phyloP scores from a whole-genome alignment of 2,329 filamentous ascomycete species.

The Alternaria sp. region DNA sequence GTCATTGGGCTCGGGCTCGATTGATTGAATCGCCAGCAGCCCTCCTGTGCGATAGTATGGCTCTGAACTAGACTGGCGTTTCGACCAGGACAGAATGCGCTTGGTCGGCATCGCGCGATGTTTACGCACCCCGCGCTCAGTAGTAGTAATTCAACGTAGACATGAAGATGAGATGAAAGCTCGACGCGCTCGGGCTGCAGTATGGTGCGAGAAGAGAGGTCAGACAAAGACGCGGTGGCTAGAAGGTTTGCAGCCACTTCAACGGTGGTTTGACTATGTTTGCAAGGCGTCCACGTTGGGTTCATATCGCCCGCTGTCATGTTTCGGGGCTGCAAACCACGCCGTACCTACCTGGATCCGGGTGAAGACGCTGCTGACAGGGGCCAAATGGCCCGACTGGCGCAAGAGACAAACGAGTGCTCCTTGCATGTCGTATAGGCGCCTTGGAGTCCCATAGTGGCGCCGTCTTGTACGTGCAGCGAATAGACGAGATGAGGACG shows the following conservation, averaged over 20 bases:
- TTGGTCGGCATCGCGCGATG: conserved; percentile 50
- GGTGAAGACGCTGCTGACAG: conserved; percentile 16
- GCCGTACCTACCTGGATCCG: conserved; percentile 3
- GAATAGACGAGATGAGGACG: conserved; percentile 15
- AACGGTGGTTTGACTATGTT: conserved; percentile 13
- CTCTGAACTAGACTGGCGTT: conserved; percentile 49
- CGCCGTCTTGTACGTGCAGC: conserved; percentile 6
- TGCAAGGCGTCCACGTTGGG: conserved; percentile 19
- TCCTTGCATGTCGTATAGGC: conserved; percentile 12
- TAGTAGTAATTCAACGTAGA: conserved; percentile 1
- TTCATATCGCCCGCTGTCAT: conserved; percentile 17
- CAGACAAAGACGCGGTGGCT: not conserved
- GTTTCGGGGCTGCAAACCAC: conserved; percentile 21
- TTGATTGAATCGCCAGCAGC: conserved; percentile 48
- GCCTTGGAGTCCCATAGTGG: conserved; percentile 13
- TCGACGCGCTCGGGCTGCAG: not conserved
- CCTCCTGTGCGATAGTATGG: conserved; percentile 50
- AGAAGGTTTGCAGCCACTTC: conserved; percentile 2
- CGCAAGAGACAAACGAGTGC: conserved; percentile 1
- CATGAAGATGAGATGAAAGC: conserved; percentile 14
- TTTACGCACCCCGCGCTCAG: conserved; percentile 8
- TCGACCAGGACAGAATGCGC: conserved; percentile 57
- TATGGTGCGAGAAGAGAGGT: conserved; percentile 1
- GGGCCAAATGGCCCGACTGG: conserved; percentile 22
- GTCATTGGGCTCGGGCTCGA: conserved; percentile 16